These are phyloP conservation scores for Abrus pulchellus DNA, from an alignment of 306 rosid species.

Conservation along the genomic window DNA sequence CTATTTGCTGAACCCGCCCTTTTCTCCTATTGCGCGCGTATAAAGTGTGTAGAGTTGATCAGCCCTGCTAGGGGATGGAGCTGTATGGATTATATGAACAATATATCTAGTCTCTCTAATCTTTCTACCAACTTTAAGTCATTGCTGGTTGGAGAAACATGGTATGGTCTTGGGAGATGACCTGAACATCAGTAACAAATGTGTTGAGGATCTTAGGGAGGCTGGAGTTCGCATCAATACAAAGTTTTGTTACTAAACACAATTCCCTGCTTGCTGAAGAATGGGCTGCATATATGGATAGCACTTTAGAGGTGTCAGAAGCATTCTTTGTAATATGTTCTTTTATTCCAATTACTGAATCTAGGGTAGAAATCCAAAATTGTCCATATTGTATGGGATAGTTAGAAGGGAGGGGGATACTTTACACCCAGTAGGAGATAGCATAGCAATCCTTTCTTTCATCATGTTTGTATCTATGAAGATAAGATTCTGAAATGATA, in stretches of 20 bases:
- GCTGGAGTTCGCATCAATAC: slow-evolving; percentile 27
- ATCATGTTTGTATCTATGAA: slow-evolving; percentile 45
- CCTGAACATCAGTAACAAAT: slow-evolving; percentile 18
- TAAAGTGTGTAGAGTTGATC: slow-evolving; percentile 43
- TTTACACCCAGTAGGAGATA: slow-evolving; percentile 27
- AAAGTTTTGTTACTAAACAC: slow-evolving; percentile 35
- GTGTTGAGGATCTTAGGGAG: slow-evolving; percentile 34
- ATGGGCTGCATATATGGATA: slow-evolving; percentile 41
- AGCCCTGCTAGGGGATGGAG: slow-evolving; percentile 27
- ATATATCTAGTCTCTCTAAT: background rate
- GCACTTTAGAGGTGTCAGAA: slow-evolving; percentile 44
- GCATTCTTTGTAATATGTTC: slow-evolving; percentile 52
- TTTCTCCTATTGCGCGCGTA: slow-evolving; percentile 88
- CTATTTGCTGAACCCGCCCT: slow-evolving; percentile 76
- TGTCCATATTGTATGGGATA: slow-evolving; percentile 64
- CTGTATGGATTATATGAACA: slow-evolving; percentile 19
- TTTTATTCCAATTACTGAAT: slow-evolving; percentile 35
- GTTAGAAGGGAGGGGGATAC: slow-evolving; percentile 44
- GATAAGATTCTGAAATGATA: slow-evolving; percentile 38
- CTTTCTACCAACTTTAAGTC: slow-evolving; percentile 20
- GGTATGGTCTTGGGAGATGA: slow-evolving; percentile 23
- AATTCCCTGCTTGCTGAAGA: slow-evolving; percentile 46
- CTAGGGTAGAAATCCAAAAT: slow-evolving; percentile 43
- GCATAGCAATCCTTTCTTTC: slow-evolving; percentile 27
- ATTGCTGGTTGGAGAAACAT: slow-evolving; percentile 34